Base-by-base conservation (phyloP, 139 green algal genomes). In the Microglena sp. region DNA sequence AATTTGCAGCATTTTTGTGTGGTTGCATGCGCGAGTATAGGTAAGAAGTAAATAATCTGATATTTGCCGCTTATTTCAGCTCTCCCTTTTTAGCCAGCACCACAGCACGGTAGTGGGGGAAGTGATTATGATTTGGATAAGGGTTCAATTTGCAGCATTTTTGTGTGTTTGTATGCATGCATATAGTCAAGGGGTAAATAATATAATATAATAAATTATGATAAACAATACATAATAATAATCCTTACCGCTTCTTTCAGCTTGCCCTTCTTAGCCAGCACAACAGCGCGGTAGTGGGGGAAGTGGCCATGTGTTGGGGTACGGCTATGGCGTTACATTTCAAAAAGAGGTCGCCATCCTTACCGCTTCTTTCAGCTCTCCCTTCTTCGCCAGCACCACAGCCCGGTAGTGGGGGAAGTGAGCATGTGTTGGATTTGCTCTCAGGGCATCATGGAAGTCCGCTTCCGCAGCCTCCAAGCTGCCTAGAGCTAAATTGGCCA, bases 321-420 rank as follows among this genome's bases (percentile, higher is more conserved):
- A 18, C 40, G 40, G 40, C 18, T n/a, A 50, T 50, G 15, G 18
- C 18, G 40, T 18, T n/a, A 18, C 40, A 15, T 18, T 50, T 50
- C 15, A 0, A n/a, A n/a, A 50, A 50, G 15, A 50, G 40, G 15
- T 50, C 8, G 53, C 29, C 29, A 18, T 2, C 29, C 40, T 50
- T 34, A 65, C 58, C 33, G 58, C 58, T 11, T 53, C 7, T 50
- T 65, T 34, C 11, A 55, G 34, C 55, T 62, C 33, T 6, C 54
- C 34, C 61, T 61, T 62, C 4, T 43, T 35, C 36, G 57, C 61
- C 40, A 55, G 40, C 28, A 74, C 67, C 7, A 68, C 61, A 3
- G 61, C 71, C 11, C 70, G 43, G 58, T 77, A 75, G 65, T 77
- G 67, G 26, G 74, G 74, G 60, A 71, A 81, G 50, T 81, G 74